phyloP scores from a whole-genome alignment of 768 basidiomycete genomes.

The Udeniomyces megalosporus region DNA sequence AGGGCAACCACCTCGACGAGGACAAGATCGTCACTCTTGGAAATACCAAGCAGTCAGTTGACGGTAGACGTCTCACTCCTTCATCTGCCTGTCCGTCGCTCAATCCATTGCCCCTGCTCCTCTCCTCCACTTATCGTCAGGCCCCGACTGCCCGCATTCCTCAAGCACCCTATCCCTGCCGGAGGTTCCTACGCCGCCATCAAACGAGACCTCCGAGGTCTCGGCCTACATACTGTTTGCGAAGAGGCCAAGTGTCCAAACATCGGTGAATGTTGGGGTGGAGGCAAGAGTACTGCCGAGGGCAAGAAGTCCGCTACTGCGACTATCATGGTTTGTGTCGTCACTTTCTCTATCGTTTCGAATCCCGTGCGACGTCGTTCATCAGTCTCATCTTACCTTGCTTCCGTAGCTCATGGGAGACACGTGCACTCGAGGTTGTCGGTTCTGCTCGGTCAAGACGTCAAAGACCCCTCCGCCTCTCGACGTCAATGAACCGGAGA shows the following conservation, averaged over 20 bases:
- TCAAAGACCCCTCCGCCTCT: constrained; percentile 72
- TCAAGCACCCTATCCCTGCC: constrained; percentile 84
- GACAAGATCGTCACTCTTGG: constrained; percentile 38
- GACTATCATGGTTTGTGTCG: constrained; percentile 81
- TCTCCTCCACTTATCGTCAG: constrained; percentile 31
- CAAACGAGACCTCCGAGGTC: constrained; percentile 83
- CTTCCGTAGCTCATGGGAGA: constrained; percentile 79
- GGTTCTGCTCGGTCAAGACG: constrained; percentile 96
- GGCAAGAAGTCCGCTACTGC: constrained; percentile 77
- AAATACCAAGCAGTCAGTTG: constrained; percentile 48
- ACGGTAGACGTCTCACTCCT: neutral
- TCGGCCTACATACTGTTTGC: constrained; percentile 87
- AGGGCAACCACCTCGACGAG: constrained; percentile 37
- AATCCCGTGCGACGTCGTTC: neutral
- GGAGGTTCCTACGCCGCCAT: constrained; percentile 78
- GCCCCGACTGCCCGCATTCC: constrained; percentile 66
- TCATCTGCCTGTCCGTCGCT: constrained; percentile 20
- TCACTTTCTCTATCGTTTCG: neutral
- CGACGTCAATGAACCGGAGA: constrained; percentile 91
- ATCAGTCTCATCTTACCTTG: neutral
- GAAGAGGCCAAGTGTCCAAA: constrained; percentile 98
- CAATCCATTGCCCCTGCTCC: neutral
- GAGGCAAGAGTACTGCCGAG: constrained; percentile 45
- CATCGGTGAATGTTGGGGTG: constrained; percentile 99
- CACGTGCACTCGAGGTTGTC: constrained; percentile 91